phyloP scores from a whole-genome alignment of 2,329 filamentous ascomycete species.

The Annulohypoxylon truncatum region DNA sequence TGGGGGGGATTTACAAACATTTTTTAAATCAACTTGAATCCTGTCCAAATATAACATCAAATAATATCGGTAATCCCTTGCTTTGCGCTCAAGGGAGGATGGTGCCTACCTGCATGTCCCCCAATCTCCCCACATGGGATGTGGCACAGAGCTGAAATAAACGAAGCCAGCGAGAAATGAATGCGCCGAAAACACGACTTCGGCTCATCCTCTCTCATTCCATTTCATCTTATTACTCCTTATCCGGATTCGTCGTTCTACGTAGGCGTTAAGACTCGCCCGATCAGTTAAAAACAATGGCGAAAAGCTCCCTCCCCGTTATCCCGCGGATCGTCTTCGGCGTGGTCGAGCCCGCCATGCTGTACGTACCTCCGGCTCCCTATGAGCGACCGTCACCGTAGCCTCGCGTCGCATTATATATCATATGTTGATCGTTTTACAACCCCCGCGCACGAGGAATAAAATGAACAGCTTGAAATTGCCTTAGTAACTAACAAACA shows the following conservation, averaged over 20 bases:
- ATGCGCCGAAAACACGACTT: background rate
- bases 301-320: slow-evolving; percentile 39
- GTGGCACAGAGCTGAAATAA: background rate
- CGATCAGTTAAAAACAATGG: slow-evolving; percentile 29
- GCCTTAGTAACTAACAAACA: background rate
- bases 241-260: background rate
- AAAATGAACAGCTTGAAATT: no score
- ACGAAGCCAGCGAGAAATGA: background rate
- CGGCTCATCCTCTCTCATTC: background rate
- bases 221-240: no score
- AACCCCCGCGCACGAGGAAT: no score
- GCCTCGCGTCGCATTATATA: background rate
- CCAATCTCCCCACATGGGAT: background rate
- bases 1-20: background rate
- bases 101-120: background rate
- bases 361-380: slow-evolving; percentile 32
- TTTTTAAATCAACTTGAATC: background rate
- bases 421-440: no score
- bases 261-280: background rate
- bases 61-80: background rate
- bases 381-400: background rate
- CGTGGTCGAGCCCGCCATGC: slow-evolving; percentile 45
- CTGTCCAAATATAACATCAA: slow-evolving; percentile 2
- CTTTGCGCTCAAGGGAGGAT: background rate
- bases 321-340: slow-evolving; percentile 46